phyloP scores from a whole-genome alignment of 345 rosid genomes.

The Salix arbutifolia region DNA sequence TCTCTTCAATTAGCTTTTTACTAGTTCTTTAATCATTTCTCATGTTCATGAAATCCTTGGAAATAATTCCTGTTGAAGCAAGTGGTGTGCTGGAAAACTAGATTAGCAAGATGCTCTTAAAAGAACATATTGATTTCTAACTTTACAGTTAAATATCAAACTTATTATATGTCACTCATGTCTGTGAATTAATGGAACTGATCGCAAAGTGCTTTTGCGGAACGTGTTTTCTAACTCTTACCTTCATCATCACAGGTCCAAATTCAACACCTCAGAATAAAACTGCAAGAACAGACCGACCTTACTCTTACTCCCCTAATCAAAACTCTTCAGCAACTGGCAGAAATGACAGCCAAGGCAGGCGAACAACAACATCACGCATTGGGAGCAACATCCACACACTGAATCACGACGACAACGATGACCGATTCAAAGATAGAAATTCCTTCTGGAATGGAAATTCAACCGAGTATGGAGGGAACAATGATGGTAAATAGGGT shows the following conservation, averaged over 20 bases:
- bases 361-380: conserved; percentile 42
- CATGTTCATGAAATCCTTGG: neutral
- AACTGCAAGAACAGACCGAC: conserved; percentile 27
- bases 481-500: conserved; percentile 32
- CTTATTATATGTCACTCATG: neutral
- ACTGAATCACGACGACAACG: conserved; percentile 67
- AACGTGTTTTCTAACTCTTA: neutral
- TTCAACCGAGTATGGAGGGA: conserved; percentile 75
- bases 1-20: neutral
- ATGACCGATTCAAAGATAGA: conserved; percentile 46
- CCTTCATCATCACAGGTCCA: conserved; percentile 39
- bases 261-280: conserved; percentile 36
- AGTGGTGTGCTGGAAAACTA: neutral
- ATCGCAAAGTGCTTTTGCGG: neutral
- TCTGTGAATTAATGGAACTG: neutral
- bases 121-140: neutral
- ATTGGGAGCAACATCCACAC: conserved; percentile 78
- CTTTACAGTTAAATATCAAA: neutral
- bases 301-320: conserved; percentile 19
- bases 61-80: neutral
- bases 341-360: conserved; percentile 34
- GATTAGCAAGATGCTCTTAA: neutral
- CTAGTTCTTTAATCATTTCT: neutral
- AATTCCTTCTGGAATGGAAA: conserved; percentile 91
- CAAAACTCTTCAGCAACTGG: conserved; percentile 24